phyloP scores from a whole-genome alignment of 176 grass and related monocot genomes.

The Lolium multiflorum region DNA sequence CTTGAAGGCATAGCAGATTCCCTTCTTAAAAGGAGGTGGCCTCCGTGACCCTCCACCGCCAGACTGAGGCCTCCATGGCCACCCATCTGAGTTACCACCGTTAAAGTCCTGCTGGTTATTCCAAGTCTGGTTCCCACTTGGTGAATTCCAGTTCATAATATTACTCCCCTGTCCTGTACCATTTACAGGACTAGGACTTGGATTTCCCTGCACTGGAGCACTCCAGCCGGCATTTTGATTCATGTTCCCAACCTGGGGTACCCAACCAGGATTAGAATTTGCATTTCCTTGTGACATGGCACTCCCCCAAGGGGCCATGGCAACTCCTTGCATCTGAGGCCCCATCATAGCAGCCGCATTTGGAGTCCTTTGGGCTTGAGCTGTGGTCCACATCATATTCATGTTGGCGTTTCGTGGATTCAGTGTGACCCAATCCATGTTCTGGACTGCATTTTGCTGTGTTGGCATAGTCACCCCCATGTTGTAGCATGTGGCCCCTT shows the following conservation, averaged over 20 bases:
- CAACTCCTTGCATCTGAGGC: slow-evolving; percentile 69
- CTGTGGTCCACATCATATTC: too few relatives aligned
- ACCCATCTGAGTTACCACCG: slow-evolving; percentile 42
- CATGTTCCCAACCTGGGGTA: slow-evolving; percentile 50
- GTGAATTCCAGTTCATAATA: slow-evolving; percentile 54
- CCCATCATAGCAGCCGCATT: slow-evolving; percentile 58
- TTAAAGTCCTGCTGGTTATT: slow-evolving; percentile 56
- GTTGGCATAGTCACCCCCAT: too few relatives aligned
- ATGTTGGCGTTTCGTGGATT: slow-evolving; percentile 33
- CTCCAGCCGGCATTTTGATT: slow-evolving; percentile 59
- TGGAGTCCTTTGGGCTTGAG: slow-evolving; percentile 51
- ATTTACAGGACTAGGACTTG: slow-evolving; percentile 50
- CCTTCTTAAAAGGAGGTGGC: neutral
- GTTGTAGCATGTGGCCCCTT: too few relatives aligned
- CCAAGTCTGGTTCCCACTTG: slow-evolving; percentile 52
- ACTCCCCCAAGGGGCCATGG: slow-evolving; percentile 66
- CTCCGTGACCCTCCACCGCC: slow-evolving; percentile 49
- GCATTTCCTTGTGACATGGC: slow-evolving; percentile 57
- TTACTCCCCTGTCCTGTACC: slow-evolving; percentile 59
- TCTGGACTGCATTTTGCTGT: slow-evolving; percentile 30
- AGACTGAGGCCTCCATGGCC: slow-evolving; percentile 44
- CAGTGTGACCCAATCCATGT: slow-evolving; percentile 64
- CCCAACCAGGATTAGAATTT: slow-evolving; percentile 74
- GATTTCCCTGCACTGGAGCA: slow-evolving; percentile 61
- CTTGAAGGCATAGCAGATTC: slow-evolving; percentile 39